Evolutionary conservation across 2,329 filamentous ascomycete species (phyloP).

Genomic region (Paecilomyces sp.): DNA sequence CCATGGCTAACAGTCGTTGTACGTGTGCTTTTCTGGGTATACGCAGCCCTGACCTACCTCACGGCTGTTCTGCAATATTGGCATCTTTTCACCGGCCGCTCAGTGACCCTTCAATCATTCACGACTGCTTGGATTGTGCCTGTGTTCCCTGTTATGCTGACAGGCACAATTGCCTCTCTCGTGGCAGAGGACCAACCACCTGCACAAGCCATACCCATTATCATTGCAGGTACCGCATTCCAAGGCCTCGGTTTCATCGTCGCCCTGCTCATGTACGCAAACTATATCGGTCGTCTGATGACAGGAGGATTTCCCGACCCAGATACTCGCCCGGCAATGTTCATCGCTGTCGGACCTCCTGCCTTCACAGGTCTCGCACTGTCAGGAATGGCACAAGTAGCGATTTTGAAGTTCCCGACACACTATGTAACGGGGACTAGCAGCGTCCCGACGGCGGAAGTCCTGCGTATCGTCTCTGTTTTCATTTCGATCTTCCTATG

Average conservation of each 20-base stretch:
- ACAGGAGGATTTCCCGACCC: slow-evolving; percentile 36
- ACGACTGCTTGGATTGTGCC: background rate
- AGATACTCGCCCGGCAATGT: slow-evolving; percentile 42
- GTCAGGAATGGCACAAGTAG: slow-evolving; percentile 40
- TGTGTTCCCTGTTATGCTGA: slow-evolving; percentile 25
- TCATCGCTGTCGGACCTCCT: slow-evolving; percentile 44
- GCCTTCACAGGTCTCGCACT: slow-evolving; percentile 40
- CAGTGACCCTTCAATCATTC: background rate
- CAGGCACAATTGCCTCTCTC: slow-evolving; percentile 28
- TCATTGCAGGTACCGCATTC: slow-evolving; percentile 36
- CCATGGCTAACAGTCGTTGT: slow-evolving; percentile 51
- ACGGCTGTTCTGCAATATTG: slow-evolving; percentile 52
- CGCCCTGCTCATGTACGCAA: slow-evolving; percentile 37
- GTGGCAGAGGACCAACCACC: slow-evolving; percentile 24
- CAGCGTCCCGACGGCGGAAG: background rate
- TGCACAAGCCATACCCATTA: slow-evolving; percentile 30
- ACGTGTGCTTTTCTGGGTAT: slow-evolving; percentile 60
- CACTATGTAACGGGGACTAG: slow-evolving; percentile 23
- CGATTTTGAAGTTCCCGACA: slow-evolving; percentile 18
- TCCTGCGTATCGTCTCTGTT: slow-evolving; percentile 28
- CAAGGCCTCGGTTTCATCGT: slow-evolving; percentile 42
- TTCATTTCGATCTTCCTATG: slow-evolving; percentile 40
- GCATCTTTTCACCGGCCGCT: slow-evolving; percentile 48
- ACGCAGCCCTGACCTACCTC: slow-evolving; percentile 41
- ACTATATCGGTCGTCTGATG: slow-evolving; percentile 37